Evolutionary conservation across 2,329 filamentous ascomycete genomes (phyloP).

Genomic region (Ceratocystis variospora): DNA sequence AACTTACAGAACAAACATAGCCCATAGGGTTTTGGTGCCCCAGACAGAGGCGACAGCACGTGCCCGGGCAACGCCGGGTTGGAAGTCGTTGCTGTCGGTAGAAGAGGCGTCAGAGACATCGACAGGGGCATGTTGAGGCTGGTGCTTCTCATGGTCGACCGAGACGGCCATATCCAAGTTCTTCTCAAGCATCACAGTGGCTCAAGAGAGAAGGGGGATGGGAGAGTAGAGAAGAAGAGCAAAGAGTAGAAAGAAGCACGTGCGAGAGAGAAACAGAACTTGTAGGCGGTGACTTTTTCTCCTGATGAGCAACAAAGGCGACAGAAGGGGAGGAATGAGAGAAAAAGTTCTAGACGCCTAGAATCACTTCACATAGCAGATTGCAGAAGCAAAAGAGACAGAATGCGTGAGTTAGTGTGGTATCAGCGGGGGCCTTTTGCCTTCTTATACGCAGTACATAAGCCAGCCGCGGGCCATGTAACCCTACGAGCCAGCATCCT

Average conservation of each 20-base stretch:
- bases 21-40: conserved; percentile 28
- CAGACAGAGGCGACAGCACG: conserved; percentile 31
- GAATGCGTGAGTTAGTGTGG: not conserved
- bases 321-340: not conserved
- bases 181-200: not conserved
- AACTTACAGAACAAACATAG: conserved; percentile 30
- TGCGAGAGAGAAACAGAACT: not conserved
- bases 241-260: not conserved
- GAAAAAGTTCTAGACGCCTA: not conserved
- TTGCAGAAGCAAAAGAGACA: not conserved
- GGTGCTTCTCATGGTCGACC: conserved; percentile 16
- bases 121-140: conserved; percentile 3
- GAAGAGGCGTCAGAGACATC: conserved; percentile 22
- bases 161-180: not conserved
- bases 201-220: not conserved
- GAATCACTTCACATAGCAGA: not conserved
- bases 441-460: conserved; percentile 7
- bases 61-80: conserved; percentile 29
- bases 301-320: not conserved
- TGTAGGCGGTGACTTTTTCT: not conserved
- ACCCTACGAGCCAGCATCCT: not conserved
- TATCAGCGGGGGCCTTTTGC: conserved; percentile 4
- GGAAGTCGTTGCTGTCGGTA: conserved; percentile 23
- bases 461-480: not conserved
- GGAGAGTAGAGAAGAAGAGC: not conserved